phyloP scores from a whole-genome alignment of 2,329 filamentous ascomycete genomes.

The Kalaharituber pfeilii region DNA sequence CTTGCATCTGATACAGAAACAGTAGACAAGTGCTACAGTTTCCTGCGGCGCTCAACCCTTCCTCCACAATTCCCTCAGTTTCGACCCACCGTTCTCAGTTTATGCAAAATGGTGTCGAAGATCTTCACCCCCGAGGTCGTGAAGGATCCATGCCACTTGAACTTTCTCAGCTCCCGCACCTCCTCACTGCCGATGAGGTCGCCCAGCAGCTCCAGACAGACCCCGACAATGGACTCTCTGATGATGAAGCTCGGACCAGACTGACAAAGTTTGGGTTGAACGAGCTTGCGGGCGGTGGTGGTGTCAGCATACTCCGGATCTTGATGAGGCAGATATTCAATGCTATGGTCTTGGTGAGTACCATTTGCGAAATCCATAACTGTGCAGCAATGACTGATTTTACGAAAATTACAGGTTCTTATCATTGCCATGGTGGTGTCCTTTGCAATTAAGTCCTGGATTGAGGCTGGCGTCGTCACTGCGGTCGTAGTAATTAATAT shows the following conservation, averaged over 20 bases:
- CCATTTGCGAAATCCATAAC: constrained; percentile 6
- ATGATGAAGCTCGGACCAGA: constrained; percentile 37
- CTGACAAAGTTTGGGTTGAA: constrained; percentile 43
- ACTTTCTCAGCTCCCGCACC: constrained; percentile 45
- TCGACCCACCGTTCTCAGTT: constrained; percentile 5
- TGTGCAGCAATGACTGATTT: constrained; percentile 1
- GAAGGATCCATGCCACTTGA: constrained; percentile 20
- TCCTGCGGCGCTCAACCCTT: neutral
- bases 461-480: constrained; percentile 42
- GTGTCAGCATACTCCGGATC: constrained; percentile 28
- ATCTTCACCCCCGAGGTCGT: constrained; percentile 20
- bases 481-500: constrained; percentile 43
- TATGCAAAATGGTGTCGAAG: constrained; percentile 19
- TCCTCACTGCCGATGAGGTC: constrained; percentile 37
- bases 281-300: constrained; percentile 32
- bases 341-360: constrained; percentile 46
- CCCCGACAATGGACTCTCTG: constrained; percentile 39
- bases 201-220: constrained; percentile 39
- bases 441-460: constrained; percentile 41
- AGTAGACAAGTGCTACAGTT: too few relatives aligned
- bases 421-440: constrained; percentile 41
- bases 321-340: constrained; percentile 49
- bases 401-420: constrained; percentile 27
- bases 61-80: neutral
- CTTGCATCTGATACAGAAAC: too few relatives aligned